Conservation (phyloP, 177 flowering plant genomes). For the Viscum album region DNA sequence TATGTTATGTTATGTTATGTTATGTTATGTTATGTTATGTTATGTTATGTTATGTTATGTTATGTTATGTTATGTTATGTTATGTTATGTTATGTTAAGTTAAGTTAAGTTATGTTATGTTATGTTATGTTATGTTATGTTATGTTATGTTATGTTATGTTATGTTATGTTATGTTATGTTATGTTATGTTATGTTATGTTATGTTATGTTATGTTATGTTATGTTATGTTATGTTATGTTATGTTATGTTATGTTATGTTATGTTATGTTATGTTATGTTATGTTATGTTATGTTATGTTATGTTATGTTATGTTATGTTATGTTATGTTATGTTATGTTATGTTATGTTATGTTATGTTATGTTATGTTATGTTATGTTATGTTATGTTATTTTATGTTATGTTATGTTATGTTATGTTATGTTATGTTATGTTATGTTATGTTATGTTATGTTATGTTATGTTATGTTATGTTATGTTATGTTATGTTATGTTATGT, state of each 20-base stretch:
- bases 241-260: neutral
- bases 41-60: too few relatives aligned
- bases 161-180: too few relatives aligned
- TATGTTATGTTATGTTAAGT: too few relatives aligned
- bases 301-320: neutral
- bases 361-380: neutral
- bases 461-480: neutral
- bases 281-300: slow-evolving; percentile 1
- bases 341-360: neutral
- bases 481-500: neutral
- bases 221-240: neutral
- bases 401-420: slow-evolving; percentile 1
- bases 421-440: neutral
- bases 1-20: too few relatives aligned
- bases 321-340: neutral
- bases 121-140: too few relatives aligned
- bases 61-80: too few relatives aligned
- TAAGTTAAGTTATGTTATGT: too few relatives aligned
- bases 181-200: slow-evolving; percentile 2
- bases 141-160: too few relatives aligned
- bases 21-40: too few relatives aligned
- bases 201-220: neutral
- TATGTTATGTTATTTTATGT: too few relatives aligned
- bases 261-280: neutral
- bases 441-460: neutral